Percentiles rank a stretch among this genome's conserved stretches.
phyloP scores from a whole-genome alignment of 208 protist genomes.

The Trypanosoma grayi region DNA sequence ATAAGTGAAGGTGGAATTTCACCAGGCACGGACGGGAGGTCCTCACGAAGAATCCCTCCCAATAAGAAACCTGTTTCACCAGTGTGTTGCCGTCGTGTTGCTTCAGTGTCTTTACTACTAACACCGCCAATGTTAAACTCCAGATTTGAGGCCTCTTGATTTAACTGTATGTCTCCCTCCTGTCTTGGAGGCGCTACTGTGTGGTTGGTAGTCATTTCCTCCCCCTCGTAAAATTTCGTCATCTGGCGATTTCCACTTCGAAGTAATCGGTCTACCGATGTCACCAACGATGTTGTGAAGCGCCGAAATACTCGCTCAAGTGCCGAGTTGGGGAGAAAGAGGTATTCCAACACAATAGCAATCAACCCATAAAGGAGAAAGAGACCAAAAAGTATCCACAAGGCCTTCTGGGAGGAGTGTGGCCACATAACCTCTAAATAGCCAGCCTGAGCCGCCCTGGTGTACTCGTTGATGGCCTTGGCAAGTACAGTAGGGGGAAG shows the following conservation, averaged over 20 bases:
- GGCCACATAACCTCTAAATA: not conserved
- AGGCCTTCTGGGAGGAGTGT: not conserved
- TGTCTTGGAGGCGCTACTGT: not conserved
- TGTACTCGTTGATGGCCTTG: slow-evolving; percentile 6
- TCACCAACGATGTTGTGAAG: not conserved
- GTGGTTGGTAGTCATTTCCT: not conserved
- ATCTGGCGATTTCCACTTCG: not conserved
- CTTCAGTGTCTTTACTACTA: too few relatives aligned
- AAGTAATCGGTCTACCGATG: not conserved
- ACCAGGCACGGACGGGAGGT: too few relatives aligned
- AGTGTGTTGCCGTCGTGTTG: too few relatives aligned
- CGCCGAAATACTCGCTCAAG: slow-evolving; percentile 1
- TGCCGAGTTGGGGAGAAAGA: slow-evolving; percentile 14
- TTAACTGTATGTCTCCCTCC: not conserved
- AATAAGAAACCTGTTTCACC: too few relatives aligned
- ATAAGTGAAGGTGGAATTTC: not conserved
- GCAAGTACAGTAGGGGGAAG: slow-evolving; percentile 17
- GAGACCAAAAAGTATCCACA: slow-evolving; percentile 23
- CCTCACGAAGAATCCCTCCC: too few relatives aligned
- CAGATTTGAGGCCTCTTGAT: not conserved
- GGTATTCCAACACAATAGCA: slow-evolving; percentile 16
- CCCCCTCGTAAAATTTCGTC: not conserved
- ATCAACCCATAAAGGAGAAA: slow-evolving; percentile 5
- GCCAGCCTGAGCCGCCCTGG: not conserved
- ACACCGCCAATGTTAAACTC: slow-evolving; percentile 18